Evolutionary conservation across 306 rosid species (phyloP), one percentile per base, ranked within the genome.

Genomic region (Prunus davidiana): DNA sequence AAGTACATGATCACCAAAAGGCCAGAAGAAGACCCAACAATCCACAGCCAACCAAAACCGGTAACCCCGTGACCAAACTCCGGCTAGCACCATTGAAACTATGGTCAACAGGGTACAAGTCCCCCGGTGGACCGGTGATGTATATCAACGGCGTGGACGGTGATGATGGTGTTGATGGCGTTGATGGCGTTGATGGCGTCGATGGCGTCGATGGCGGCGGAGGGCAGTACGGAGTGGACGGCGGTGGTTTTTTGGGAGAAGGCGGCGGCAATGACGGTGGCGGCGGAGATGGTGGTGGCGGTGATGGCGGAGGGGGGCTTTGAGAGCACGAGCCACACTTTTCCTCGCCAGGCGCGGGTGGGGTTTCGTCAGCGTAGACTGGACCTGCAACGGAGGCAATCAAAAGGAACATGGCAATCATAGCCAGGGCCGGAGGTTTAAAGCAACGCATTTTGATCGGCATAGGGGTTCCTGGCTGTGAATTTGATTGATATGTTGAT

Each of bases 111-210:
- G 83, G 89, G 65, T 86, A 86, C 46, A 83, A 41, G 19, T 75
- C 49, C 24, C 85, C 89, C 1, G 89, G 89, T 0, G 89, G 87
- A 12, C 89, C 85, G 7, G 87, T 80, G 76, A 78, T 67, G 89
- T 86, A 86, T 8, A 78, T 0, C 72, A 79, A 38, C 0, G 43
- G 8, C 9, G 75, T 32, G 0, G 81, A 32, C 0, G 87, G 87
- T 16, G 84, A 76, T 6, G 84, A 76, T 28, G 84, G 87, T 0
- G 49, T 25, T 9, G 24, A 64, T 1, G 46, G 8, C 3, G 75
- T 32, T 0, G 81, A 32, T 0, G 87, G 87, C n/a, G 84, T 79
- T 2, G 84, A 79, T 38, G 84, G 87, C 3, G 49, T 25, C 2
- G 24, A 64, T 1, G 46, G 45, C 3, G 28, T 15, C 0, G 78